These are phyloP conservation scores for Ulvella scutata DNA, from an alignment of 139 green algal species.

Conservation along the genomic window DNA sequence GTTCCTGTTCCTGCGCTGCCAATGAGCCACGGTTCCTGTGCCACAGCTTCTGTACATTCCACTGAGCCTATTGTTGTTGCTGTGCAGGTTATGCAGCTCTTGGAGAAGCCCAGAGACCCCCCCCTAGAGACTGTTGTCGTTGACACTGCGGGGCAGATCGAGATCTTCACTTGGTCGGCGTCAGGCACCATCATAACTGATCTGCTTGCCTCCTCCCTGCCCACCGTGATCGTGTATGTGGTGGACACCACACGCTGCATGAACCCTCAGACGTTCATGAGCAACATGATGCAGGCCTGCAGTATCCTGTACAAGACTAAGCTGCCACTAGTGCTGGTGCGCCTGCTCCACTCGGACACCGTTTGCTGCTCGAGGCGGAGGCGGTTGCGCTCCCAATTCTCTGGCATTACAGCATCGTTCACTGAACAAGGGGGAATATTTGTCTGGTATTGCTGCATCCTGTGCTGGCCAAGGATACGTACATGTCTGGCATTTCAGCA, in stretches of 20 bases:
- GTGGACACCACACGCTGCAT: slow-evolving; percentile 77
- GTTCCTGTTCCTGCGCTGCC: too few species aligned
- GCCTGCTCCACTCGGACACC: neutral
- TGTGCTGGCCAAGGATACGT: too few species aligned
- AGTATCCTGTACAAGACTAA: slow-evolving; percentile 95
- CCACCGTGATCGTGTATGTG: slow-evolving; percentile 80
- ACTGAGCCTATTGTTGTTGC: too few species aligned
- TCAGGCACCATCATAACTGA: slow-evolving; percentile 85
- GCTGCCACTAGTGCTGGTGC: slow-evolving; percentile 83
- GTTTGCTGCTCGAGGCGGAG: neutral
- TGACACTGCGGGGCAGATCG: slow-evolving; percentile 96
- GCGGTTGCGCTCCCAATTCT: neutral
- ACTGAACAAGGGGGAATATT: too few species aligned
- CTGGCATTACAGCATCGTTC: too few species aligned
- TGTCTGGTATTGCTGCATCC: too few species aligned
- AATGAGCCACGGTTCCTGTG: too few species aligned
- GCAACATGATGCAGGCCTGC: slow-evolving; percentile 93
- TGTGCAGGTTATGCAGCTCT: slow-evolving; percentile 69
- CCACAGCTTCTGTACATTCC: too few species aligned
- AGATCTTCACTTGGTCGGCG: slow-evolving; percentile 98
- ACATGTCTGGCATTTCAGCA: too few species aligned
- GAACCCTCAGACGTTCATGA: slow-evolving; percentile 89
- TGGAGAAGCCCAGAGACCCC: slow-evolving; percentile 59
- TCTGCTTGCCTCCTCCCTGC: slow-evolving; percentile 72
- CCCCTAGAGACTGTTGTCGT: slow-evolving; percentile 69